Percentiles rank a stretch among this genome's conserved stretches.
Evolutionary conservation across 306 rosid species (phyloP).

Genomic region (Cucumis melo): DNA sequence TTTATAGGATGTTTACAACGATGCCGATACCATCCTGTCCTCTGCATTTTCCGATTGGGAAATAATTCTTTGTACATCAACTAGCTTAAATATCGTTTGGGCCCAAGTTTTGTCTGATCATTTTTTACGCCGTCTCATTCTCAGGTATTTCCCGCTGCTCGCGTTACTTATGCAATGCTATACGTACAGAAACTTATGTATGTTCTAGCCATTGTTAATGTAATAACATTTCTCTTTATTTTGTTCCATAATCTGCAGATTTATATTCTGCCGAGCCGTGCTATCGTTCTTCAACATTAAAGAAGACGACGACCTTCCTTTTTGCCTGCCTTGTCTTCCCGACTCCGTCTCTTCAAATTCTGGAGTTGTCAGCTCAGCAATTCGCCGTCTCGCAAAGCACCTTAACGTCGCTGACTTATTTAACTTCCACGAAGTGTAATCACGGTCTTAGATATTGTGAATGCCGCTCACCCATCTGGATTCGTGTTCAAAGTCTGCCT

Average conservation of each 20-base stretch:
- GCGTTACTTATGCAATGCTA: background rate
- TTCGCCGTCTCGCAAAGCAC: conserved; percentile 69
- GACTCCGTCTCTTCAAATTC: conserved; percentile 41
- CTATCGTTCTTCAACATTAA: conserved; percentile 43
- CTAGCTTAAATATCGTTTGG: conserved; percentile 79
- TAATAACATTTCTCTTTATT: background rate
- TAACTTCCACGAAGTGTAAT: conserved; percentile 29
- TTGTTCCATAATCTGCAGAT: conserved; percentile 31
- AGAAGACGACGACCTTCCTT: conserved; percentile 54
- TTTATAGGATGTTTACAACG: conserved; percentile 46
- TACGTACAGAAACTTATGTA: background rate
- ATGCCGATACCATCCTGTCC: conserved; percentile 70
- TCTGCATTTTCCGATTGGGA: conserved; percentile 86
- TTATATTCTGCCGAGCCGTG: conserved; percentile 80
- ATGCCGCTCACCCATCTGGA: background rate
- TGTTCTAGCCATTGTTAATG: background rate
- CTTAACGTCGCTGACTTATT: conserved; percentile 47
- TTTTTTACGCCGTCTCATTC: conserved; percentile 73
- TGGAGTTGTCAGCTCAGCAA: conserved; percentile 48
- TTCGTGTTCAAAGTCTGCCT: conserved; percentile 2
- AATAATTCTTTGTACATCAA: conserved; percentile 61
- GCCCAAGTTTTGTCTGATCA: conserved; percentile 82
- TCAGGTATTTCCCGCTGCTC: conserved; percentile 40
- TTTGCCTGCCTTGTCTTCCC: conserved; percentile 78
- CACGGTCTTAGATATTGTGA: background rate